A percentile compares a stretch with the other conserved stretches of the same genome.
These are phyloP conservation scores for Platanthera guangdongensis DNA, from an alignment of 106 monocot species.

Conservation along the genomic window DNA sequence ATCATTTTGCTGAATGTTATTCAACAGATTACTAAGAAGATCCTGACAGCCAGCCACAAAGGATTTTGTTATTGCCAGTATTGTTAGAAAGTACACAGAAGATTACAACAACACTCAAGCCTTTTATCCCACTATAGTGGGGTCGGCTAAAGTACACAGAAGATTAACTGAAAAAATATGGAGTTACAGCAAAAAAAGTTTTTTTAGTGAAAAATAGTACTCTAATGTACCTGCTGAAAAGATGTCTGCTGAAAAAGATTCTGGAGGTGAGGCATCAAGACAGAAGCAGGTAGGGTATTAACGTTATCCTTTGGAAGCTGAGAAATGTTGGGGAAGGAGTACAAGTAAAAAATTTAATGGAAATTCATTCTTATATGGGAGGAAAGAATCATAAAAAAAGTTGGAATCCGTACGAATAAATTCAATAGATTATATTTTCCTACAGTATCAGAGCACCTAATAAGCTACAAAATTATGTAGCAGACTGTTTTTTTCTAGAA, in stretches of 20 bases:
- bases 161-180: background rate
- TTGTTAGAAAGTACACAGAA: background rate
- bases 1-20: slow-evolving; percentile 73
- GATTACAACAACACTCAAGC: background rate
- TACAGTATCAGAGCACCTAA: background rate
- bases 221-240: slow-evolving; percentile 69
- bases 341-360: background rate
- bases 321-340: background rate
- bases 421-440: background rate
- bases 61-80: background rate
- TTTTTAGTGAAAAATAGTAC: background rate
- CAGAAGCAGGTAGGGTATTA: slow-evolving; percentile 61
- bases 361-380: background rate
- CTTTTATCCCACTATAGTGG: too few species aligned
- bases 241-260: slow-evolving; percentile 84
- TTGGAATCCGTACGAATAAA: background rate
- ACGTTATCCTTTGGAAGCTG: slow-evolving; percentile 54
- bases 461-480: too few species aligned
- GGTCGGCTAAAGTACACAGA: background rate
- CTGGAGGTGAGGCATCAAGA: slow-evolving; percentile 87
- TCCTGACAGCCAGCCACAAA: slow-evolving; percentile 34
- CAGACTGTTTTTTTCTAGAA: too few species aligned
- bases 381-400: background rate
- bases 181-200: background rate
- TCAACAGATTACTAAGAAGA: slow-evolving; percentile 68